Base-by-base conservation (phyloP, 1,284 basidiomycete species). In the Sporisorium scitamineum region DNA sequence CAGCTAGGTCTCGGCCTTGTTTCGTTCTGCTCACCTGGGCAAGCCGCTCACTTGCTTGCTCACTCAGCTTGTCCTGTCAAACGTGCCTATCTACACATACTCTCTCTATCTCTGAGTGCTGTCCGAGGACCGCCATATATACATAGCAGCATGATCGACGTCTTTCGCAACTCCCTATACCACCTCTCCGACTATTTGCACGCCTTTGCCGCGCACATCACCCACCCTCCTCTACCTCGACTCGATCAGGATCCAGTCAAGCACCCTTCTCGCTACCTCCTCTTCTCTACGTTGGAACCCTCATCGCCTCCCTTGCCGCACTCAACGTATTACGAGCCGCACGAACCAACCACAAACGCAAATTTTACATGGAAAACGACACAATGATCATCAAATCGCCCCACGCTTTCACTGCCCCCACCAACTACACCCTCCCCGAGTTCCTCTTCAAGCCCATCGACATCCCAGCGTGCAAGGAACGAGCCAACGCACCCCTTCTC, bases 301-400 rank as follows among this genome's bases (percentile, higher is more conserved):
- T 71, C 14, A 60, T 47, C 20, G 60, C 60, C 9, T 71, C 69
- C 11, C 55, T 66, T 55, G 16, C 27, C 6, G 42, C 60, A 1
- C 58, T 71, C 47, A 32, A 45, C 48, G 20, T 70, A 42, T 10
- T 64, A 13, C 56, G 55, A 31, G 62, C 54, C 22, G 51, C 69
- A 16, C 26, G 13, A 27, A 55, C 39, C 44, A 53, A 71, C 31
- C 70, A 74, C 54, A 57, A 53, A 1, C 72, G 63, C 56, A 75
- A 56, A 13, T 75, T 60, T 39, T 53, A 48, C 45, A 27, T 66
- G 4, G 63, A 75, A n/a, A 22, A 52, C 20, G 63, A 42, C 63
- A 76, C 63, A 44, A 79, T 77, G 76, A 63, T 79, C 47, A 78
- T 79, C 66, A 70, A 65, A 24, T 80, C 80, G 63, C 70, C 70